Evolutionary conservation across 306 rosid species (phyloP).

Genomic region (Vicia faba): DNA sequence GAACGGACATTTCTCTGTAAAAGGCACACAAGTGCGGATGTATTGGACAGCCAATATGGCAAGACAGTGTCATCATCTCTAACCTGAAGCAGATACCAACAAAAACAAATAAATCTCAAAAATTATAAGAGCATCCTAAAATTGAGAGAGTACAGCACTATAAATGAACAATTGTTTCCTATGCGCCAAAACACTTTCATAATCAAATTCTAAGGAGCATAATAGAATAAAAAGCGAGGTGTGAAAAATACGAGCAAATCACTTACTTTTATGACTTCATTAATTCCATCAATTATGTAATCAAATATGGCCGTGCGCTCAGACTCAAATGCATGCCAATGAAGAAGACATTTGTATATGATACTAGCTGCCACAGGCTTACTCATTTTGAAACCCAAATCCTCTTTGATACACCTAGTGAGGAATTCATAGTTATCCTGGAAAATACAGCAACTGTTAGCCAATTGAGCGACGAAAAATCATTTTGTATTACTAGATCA

Average conservation of each 20-base stretch:
- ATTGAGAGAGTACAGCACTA: conserved; percentile 18
- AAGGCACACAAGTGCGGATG: conserved; percentile 89
- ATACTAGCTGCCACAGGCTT: conserved; percentile 88
- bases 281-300: conserved; percentile 83
- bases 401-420: conserved; percentile 81
- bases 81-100: conserved; percentile 55
- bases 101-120: conserved; percentile 26
- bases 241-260: conserved; percentile 25
- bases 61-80: conserved; percentile 69
- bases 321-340: conserved; percentile 97
- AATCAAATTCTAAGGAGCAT: conserved; percentile 20
- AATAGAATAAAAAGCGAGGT: not conserved
- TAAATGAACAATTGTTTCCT: not conserved
- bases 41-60: conserved; percentile 93
- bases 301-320: conserved; percentile 94
- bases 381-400: conserved; percentile 80
- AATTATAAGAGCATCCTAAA: conserved; percentile 22
- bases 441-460: conserved; percentile 33
- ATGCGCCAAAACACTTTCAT: conserved; percentile 1
- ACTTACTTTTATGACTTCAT: conserved; percentile 75
- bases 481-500: not conserved
- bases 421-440: conserved; percentile 93
- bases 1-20: conserved; percentile 83
- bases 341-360: conserved; percentile 88
- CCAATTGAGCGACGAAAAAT: not conserved